These are phyloP conservation scores for Eucalyptus microcorys DNA, from an alignment of 345 rosid species.

Conservation along the genomic window DNA sequence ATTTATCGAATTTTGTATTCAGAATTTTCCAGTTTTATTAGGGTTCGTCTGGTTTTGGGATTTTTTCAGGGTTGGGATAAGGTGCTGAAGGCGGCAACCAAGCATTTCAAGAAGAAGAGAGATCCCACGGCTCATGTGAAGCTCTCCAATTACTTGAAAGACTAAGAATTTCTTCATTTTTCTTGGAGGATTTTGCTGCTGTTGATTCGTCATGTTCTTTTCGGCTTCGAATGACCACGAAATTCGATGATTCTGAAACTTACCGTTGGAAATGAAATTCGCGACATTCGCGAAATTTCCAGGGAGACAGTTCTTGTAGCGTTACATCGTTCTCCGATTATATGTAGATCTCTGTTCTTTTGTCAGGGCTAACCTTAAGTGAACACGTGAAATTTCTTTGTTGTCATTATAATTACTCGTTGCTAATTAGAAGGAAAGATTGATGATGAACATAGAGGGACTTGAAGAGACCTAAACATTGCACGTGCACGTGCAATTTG, in stretches of 20 bases:
- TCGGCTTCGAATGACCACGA: neutral
- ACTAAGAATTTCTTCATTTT: neutral
- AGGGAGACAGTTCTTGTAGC: neutral
- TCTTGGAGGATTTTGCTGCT: neutral
- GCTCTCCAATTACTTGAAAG: slow-evolving; percentile 32
- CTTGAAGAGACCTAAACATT: neutral
- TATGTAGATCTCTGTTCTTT: neutral
- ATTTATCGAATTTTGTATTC: neutral
- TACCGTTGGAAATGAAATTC: neutral
- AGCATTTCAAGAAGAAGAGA: slow-evolving; percentile 66
- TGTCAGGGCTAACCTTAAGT: neutral
- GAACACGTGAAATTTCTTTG: neutral
- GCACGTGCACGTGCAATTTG: neutral
- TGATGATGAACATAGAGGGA: neutral
- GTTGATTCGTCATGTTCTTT: neutral
- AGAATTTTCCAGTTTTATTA: neutral
- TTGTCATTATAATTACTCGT: neutral
- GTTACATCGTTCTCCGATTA: neutral
- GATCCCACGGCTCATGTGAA: slow-evolving; percentile 19
- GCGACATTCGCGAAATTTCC: neutral
- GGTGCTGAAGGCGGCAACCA: slow-evolving; percentile 61
- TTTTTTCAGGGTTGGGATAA: slow-evolving; percentile 51
- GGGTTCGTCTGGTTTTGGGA: neutral
- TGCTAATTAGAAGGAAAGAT: neutral
- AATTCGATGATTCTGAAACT: neutral